Conservation (phyloP, 2,329 filamentous ascomycete species). For the Chrysosporium queenslandicum region DNA sequence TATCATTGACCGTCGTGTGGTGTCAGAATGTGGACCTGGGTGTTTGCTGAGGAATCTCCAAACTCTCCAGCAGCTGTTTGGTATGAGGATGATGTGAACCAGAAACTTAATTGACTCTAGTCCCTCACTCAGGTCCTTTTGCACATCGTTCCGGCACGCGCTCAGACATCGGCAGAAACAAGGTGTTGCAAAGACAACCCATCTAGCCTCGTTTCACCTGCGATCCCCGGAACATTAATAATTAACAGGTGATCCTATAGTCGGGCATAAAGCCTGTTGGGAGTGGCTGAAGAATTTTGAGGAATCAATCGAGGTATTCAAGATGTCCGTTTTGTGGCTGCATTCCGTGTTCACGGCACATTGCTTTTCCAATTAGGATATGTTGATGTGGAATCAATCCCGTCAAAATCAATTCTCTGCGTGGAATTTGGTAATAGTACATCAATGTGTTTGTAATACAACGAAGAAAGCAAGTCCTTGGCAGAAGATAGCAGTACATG, state of each 20-base stretch:
- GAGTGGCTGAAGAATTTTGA: not conserved
- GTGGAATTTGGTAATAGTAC: not conserved
- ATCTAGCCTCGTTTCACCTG: slow-evolving; percentile 3
- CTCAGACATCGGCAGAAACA: not conserved
- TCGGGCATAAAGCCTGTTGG: not conserved
- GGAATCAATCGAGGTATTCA: no score
- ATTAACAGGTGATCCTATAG: not conserved
- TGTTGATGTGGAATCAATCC: not conserved
- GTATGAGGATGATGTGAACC: not conserved
- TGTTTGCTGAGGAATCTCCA: slow-evolving; percentile 2
- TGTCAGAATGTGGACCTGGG: not conserved
- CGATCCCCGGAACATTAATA: slow-evolving; percentile 5
- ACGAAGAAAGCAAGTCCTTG: not conserved
- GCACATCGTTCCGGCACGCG: not conserved
- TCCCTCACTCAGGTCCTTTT: not conserved
- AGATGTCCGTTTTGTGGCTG: no score
- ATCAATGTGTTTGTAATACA: slow-evolving; percentile 1
- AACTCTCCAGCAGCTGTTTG: not conserved
- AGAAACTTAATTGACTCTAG: not conserved
- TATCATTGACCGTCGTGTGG: no score
- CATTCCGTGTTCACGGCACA: not conserved
- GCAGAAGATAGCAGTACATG: not conserved
- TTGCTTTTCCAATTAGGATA: not conserved
- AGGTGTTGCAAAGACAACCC: slow-evolving; percentile 2
- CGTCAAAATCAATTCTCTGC: not conserved